These are phyloP conservation scores for Oryza glaberrima DNA, from an alignment of 176 grass and related monocot genomes.

Conservation along the genomic window DNA sequence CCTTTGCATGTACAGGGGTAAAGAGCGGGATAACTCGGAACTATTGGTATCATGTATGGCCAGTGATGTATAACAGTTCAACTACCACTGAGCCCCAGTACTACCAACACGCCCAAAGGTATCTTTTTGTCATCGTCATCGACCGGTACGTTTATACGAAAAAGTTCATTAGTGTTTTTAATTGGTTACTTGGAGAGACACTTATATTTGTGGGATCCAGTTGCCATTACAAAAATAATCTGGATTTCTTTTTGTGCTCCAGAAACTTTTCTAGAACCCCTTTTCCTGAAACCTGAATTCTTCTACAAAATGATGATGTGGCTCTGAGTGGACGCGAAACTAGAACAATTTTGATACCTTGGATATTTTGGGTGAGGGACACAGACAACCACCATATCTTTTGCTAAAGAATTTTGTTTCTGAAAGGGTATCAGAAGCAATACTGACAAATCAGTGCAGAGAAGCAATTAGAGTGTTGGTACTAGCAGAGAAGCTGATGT, in stretches of 20 bases:
- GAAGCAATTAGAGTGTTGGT: not conserved
- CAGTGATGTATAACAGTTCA: not conserved
- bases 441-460: not conserved
- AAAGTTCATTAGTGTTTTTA: not conserved
- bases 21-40: not conserved
- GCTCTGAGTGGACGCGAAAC: not conserved
- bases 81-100: not conserved
- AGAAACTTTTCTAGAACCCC: not conserved
- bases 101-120: not conserved
- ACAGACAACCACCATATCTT: not conserved
- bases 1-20: not conserved
- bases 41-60: not conserved
- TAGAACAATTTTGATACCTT: not conserved
- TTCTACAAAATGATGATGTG: not conserved
- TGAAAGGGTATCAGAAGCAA: not conserved
- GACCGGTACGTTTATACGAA: not conserved
- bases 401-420: not conserved
- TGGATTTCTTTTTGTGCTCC: not conserved
- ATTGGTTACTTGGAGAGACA: not conserved
- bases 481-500: not conserved
- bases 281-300: not conserved
- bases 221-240: not conserved
- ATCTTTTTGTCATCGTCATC: not conserved
- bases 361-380: not conserved
- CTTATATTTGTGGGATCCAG: not conserved